These are phyloP conservation scores for Cardamine chenopodiifolia DNA, from an alignment of 345 rosid species.

Conservation along the genomic window DNA sequence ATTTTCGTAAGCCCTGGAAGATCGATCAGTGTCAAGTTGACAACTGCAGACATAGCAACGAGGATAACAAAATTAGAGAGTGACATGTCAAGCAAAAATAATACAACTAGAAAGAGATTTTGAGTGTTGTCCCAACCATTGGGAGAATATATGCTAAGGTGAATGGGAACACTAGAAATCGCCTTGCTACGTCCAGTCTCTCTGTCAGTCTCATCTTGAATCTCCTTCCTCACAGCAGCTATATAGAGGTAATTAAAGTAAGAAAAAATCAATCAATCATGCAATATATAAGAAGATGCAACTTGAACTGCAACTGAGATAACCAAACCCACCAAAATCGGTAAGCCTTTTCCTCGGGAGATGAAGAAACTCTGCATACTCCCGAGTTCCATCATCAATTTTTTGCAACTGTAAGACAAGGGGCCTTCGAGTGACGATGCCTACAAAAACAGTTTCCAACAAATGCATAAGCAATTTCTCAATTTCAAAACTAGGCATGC, in stretches of 20 bases:
- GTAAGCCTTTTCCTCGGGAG: slow-evolving; percentile 79
- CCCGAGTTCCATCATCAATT: slow-evolving; percentile 85
- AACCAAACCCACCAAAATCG: slow-evolving; percentile 66
- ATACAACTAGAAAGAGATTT: background rate
- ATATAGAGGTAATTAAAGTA: slow-evolving; percentile 17
- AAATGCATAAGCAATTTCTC: background rate
- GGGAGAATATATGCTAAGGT: slow-evolving; percentile 95
- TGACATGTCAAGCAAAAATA: background rate
- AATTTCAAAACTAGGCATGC: background rate
- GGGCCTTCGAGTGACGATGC: slow-evolving; percentile 95
- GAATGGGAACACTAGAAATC: slow-evolving; percentile 96
- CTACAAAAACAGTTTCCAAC: slow-evolving; percentile 47
- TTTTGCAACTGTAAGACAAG: slow-evolving; percentile 98
- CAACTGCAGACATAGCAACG: slow-evolving; percentile 64
- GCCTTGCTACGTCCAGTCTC: slow-evolving; percentile 92
- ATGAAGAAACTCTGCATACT: slow-evolving; percentile 98
- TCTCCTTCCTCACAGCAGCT: slow-evolving; percentile 99
- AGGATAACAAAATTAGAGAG: slow-evolving; percentile 1
- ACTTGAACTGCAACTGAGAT: slow-evolving; percentile 1
- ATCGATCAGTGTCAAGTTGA: slow-evolving; percentile 93
- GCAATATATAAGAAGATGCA: background rate
- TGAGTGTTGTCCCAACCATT: slow-evolving; percentile 50
- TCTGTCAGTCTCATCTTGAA: slow-evolving; percentile 96
- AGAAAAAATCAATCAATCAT: background rate
- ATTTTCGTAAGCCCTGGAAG: slow-evolving; percentile 99